phyloP scores from a whole-genome alignment of 139 green algal species.

The Coelastrella sp. region DNA sequence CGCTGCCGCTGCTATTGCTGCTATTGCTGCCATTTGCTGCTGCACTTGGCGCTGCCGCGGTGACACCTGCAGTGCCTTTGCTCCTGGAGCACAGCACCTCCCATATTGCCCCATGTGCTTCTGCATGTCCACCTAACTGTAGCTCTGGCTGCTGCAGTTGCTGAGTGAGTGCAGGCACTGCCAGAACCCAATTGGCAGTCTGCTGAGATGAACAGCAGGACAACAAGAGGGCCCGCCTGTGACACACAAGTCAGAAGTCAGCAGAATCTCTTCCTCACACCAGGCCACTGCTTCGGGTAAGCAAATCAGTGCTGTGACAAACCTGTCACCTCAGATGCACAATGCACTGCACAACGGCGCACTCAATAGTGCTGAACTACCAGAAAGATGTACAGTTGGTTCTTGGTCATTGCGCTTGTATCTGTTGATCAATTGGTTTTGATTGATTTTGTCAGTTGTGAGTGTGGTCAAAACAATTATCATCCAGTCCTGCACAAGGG shows the following conservation, averaged over 20 bases:
- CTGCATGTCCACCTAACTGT: conserved; percentile 20
- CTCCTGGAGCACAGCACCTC: conserved; percentile 40
- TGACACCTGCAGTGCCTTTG: not conserved
- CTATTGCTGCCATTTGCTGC: not conserved
- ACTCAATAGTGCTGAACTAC: not conserved
- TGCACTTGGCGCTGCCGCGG: not conserved
- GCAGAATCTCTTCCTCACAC: too few relatives aligned
- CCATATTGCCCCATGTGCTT: conserved; percentile 58
- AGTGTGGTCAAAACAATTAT: too few relatives aligned
- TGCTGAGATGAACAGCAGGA: conserved; percentile 36
- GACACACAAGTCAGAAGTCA: not conserved
- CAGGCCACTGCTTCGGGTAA: too few relatives aligned
- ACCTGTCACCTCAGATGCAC: too few relatives aligned
- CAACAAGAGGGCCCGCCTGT: conserved; percentile 52
- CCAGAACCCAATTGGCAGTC: conserved; percentile 50
- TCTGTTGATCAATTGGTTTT: too few relatives aligned
- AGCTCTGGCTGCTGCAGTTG: conserved; percentile 34
- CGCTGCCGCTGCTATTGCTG: not conserved
- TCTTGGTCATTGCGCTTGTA: too few relatives aligned
- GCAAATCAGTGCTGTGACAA: too few relatives aligned
- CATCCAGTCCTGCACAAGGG: too few relatives aligned
- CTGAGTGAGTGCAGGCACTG: conserved; percentile 46
- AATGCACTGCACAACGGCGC: not conserved
- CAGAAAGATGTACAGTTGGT: too few relatives aligned
- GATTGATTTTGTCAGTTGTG: too few relatives aligned